A percentile compares a stretch with the other conserved stretches of the same genome.
Evolutionary conservation across 2,329 filamentous ascomycete genomes (phyloP).

Genomic region (Arthroderma uncinatum): DNA sequence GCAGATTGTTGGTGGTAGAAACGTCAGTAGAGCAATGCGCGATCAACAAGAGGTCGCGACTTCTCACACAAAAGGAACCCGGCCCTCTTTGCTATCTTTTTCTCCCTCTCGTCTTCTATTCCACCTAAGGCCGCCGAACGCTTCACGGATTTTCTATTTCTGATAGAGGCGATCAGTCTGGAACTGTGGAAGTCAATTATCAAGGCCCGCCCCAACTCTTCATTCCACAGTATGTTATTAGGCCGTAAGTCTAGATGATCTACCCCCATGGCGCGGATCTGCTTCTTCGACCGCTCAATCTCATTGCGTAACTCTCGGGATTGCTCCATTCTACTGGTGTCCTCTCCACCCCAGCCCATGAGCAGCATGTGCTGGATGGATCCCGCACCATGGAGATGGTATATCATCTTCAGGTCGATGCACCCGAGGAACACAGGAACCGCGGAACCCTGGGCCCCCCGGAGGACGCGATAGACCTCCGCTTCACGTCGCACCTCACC

Average conservation of each 20-base stretch:
- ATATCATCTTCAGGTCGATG: constrained; percentile 10
- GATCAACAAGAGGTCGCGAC: no score
- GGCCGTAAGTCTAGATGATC: constrained; percentile 5
- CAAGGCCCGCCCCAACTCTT: constrained; percentile 6
- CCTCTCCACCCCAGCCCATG: constrained; percentile 10
- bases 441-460: constrained; percentile 11
- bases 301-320: background rate
- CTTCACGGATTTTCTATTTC: background rate
- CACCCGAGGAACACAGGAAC: constrained; percentile 16
- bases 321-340: background rate
- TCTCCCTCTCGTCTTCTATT: no score
- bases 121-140: background rate
- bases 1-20: no score
- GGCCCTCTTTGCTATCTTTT: no score
- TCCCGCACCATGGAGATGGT: constrained; percentile 9
- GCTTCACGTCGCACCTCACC: no score
- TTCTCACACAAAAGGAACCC: no score
- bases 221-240: constrained; percentile 10
- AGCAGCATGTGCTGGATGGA: no score
- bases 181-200: no score
- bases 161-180: background rate
- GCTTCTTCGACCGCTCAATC: constrained; percentile 3
- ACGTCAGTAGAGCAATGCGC: no score
- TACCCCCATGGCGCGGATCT: no score
- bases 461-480: constrained; percentile 7